Conservation (phyloP, 1,139 yeast genomes). For the Pichia cactophila region DNA sequence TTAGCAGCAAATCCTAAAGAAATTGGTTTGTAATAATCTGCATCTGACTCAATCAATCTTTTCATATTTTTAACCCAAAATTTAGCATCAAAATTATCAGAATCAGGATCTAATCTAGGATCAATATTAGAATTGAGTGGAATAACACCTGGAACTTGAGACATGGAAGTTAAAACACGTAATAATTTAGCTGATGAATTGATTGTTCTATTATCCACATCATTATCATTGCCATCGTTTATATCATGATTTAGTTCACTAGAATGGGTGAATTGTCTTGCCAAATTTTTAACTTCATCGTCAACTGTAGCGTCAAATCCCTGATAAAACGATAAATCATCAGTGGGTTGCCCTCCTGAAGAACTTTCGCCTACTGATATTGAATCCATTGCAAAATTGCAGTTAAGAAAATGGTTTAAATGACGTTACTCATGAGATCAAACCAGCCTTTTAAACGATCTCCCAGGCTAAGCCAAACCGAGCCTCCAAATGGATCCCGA, state of each 20-base stretch:
- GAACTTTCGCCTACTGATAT: conserved; percentile 15
- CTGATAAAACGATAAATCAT: conserved; percentile 23
- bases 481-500: no score
- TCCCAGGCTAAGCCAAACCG: no score
- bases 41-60: conserved; percentile 46
- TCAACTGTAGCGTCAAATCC: conserved; percentile 33
- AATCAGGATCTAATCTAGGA: conserved; percentile 45
- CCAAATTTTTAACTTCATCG: conserved; percentile 47
- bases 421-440: no score
- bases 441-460: no score
- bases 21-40: conserved; percentile 57
- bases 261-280: conserved; percentile 41
- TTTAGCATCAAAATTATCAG: conserved; percentile 51
- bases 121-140: conserved; percentile 32
- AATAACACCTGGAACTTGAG: conserved; percentile 43
- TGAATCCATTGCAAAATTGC: conserved; percentile 6
- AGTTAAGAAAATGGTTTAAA: no score
- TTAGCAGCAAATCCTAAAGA: conserved; percentile 64
- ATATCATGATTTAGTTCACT: background rate
- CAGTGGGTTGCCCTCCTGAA: conserved; percentile 5
- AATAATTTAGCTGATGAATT: conserved; percentile 17
- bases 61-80: conserved; percentile 72
- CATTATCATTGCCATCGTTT: conserved; percentile 4
- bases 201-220: background rate
- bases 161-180: conserved; percentile 40